Conservation (phyloP, 225 moss, liverwort and hornwort species). For the Antitrichia curtipendula region DNA sequence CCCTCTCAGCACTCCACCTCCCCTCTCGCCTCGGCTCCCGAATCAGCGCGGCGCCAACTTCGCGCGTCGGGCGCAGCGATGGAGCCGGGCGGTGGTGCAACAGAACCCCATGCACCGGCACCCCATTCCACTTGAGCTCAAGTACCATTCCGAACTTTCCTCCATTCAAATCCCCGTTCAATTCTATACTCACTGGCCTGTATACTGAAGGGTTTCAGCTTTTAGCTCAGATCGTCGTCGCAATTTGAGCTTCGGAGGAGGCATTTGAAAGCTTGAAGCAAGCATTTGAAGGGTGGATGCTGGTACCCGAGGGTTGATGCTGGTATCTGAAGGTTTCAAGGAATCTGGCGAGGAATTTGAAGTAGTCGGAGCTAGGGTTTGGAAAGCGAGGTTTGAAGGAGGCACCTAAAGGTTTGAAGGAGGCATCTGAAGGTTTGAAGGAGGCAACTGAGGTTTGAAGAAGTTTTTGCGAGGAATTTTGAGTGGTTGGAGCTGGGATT, state of each 20-base stretch:
- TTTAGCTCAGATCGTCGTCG: neutral
- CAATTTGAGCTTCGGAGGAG: neutral
- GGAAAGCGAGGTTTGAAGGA: neutral
- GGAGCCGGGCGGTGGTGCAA: neutral
- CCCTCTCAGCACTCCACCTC: neutral
- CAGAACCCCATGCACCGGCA: neutral
- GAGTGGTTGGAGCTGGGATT: neutral
- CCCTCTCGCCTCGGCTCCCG: neutral
- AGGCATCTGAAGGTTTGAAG: neutral
- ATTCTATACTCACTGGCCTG: neutral
- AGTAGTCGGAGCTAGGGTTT: neutral
- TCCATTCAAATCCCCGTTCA: neutral
- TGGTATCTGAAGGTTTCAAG: neutral
- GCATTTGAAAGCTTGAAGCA: neutral
- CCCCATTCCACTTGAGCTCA: neutral
- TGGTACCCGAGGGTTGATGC: neutral
- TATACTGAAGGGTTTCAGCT: neutral
- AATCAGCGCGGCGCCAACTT: neutral
- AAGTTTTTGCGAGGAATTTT: neutral
- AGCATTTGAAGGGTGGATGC: neutral
- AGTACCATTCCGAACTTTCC: neutral
- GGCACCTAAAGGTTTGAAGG: too few relatives aligned
- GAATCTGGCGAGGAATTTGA: neutral
- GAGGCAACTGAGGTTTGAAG: neutral
- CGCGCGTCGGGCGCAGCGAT: neutral